These are phyloP conservation scores for Salix brachista DNA, from an alignment of 345 rosid genomes.

Conservation along the genomic window DNA sequence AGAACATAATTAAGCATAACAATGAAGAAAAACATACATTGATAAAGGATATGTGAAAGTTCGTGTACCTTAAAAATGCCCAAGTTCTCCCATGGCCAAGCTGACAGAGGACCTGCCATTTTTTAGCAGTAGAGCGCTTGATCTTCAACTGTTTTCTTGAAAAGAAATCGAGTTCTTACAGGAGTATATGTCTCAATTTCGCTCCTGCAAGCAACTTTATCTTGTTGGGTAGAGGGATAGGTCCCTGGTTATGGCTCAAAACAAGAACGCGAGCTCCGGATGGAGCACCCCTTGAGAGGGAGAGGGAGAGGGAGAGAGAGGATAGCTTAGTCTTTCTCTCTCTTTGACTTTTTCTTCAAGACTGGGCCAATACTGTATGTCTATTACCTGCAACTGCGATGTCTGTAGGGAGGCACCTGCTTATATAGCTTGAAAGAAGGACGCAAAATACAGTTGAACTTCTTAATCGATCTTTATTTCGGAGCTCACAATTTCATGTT, in stretches of 20 bases:
- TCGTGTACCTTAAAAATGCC: slow-evolving; percentile 68
- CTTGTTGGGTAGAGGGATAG: neutral
- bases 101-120: slow-evolving; percentile 54
- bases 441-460: neutral
- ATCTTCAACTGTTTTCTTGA: neutral
- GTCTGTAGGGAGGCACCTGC: neutral
- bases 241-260: neutral
- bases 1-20: neutral
- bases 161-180: neutral
- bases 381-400: neutral
- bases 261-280: neutral
- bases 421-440: slow-evolving; percentile 6
- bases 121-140: neutral
- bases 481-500: neutral
- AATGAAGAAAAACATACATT: neutral
- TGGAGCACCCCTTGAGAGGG: neutral
- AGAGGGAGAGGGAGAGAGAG: neutral
- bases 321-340: neutral
- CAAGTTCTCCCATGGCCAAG: slow-evolving; percentile 91
- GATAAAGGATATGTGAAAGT: neutral
- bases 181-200: neutral
- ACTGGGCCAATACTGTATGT: neutral
- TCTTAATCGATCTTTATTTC: neutral
- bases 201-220: neutral
- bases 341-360: neutral